Evolutionary conservation across 2,329 filamentous ascomycete genomes (phyloP).

Genomic region (Colletotrichum gloeosporioides): DNA sequence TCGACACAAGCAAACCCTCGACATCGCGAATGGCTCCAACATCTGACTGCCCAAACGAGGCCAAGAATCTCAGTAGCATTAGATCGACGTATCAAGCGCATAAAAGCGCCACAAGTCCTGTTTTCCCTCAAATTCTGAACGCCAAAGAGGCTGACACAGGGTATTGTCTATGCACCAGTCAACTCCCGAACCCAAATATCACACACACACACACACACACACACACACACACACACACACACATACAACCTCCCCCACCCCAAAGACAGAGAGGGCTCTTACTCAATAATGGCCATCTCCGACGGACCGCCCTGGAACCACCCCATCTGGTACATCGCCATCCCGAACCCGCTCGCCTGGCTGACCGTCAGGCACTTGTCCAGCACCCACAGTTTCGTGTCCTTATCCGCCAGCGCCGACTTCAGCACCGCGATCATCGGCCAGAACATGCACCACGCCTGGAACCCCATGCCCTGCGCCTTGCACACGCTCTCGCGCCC

Average conservation of each 20-base stretch:
- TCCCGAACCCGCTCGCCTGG: slow-evolving; percentile 11
- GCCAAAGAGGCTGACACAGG: not conserved
- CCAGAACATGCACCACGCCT: slow-evolving; percentile 19
- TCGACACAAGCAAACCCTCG: not conserved
- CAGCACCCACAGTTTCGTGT: not conserved
- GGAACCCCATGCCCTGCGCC: not conserved
- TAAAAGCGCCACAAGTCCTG: not conserved
- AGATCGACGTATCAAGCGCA: not conserved
- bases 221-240: too few relatives aligned
- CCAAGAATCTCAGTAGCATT: not conserved
- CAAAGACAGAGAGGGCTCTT: not conserved
- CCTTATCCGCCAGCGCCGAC: not conserved
- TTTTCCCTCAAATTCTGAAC: not conserved
- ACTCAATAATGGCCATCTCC: not conserved
- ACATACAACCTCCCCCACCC: not conserved
- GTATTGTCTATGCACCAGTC: not conserved
- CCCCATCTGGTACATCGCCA: slow-evolving; percentile 6
- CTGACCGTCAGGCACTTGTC: slow-evolving; percentile 2
- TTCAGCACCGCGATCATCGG: slow-evolving; percentile 8
- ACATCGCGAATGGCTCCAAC: not conserved
- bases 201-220: too few relatives aligned
- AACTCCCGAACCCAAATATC: not conserved
- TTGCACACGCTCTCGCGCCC: not conserved
- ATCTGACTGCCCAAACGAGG: not conserved
- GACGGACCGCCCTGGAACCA: not conserved